Base-by-base conservation (phyloP, 306 rosid species). In the Lathyrus aphaca region DNA sequence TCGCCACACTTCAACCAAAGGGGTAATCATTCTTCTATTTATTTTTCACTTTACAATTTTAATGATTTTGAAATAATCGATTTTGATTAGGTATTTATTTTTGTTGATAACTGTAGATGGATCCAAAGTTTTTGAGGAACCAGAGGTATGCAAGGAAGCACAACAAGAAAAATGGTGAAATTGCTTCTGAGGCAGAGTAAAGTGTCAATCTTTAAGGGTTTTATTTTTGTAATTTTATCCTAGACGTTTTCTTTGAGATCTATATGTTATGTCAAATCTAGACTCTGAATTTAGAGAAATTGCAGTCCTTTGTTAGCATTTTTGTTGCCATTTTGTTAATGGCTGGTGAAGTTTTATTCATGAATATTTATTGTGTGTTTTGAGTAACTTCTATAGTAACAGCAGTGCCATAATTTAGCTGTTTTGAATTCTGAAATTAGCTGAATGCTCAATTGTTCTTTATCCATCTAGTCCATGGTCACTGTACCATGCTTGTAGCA, bases 111-210 rank as follows among this genome's bases (percentile, higher is more conserved):
- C 1, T 73, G 10, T 42, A 94, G 99, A 95, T 95, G 99, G 99
- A 95, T 67, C 97, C 97, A 9, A 95, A 95, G 87, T 95, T 95
- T 27, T 74, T 95, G 85, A 89, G 99, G 93, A 95, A 95, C 87
- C 99, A 95, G 81, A 91, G 99, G 99, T 95, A 95, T 38, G 99
- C 99, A 0, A 95, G 97, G 95, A 95, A 95, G 85, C 99, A 95
- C 68, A 89, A 95, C 86, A 91, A 83, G 71, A 85, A 85, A 71
- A 80, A 38, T 57, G 86, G 62, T 5, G 97, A 91, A 56, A 6
- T 79, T 0, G 84, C 71, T 19, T 15, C 83, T 0, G 98, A 74
- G 17, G 91, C 91, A 84, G 95, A 94, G 82, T 94, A 84, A 83
- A 73, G 0, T 38, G 42, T 21, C 18, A 11, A 56, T 16, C 54